phyloP scores from a whole-genome alignment of 139 green algal species.

The Tetradesmus obliquus region DNA sequence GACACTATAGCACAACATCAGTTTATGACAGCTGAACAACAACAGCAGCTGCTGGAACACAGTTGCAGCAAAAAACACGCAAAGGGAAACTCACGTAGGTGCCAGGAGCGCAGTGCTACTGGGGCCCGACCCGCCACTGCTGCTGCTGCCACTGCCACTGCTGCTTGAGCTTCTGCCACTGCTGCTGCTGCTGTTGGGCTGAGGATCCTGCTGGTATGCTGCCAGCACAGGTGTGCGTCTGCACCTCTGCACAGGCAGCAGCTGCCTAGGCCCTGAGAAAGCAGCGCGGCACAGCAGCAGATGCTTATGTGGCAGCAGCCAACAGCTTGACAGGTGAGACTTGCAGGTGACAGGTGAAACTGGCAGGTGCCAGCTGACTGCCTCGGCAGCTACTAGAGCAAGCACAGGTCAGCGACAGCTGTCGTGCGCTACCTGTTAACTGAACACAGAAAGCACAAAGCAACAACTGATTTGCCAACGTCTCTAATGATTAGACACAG shows the following conservation, averaged over 20 bases:
- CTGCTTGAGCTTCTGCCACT: neutral
- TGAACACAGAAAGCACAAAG: too few relatives aligned
- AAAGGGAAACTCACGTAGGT: neutral
- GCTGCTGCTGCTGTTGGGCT: constrained; percentile 3
- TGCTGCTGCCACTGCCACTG: constrained; percentile 5
- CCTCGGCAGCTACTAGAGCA: too few relatives aligned
- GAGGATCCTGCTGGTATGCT: neutral
- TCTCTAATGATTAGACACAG: too few relatives aligned
- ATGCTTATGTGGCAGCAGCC: neutral
- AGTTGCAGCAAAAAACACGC: too few relatives aligned
- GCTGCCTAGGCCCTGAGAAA: neutral
- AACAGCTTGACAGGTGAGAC: neutral
- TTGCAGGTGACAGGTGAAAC: too few relatives aligned
- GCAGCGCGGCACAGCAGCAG: neutral
- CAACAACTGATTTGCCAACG: too few relatives aligned
- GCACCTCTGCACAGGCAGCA: neutral
- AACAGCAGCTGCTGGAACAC: too few relatives aligned
- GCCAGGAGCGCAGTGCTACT: constrained; percentile 13
- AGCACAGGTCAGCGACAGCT: too few relatives aligned
- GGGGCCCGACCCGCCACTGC: neutral
- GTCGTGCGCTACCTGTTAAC: too few relatives aligned
- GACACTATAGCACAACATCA: too few relatives aligned
- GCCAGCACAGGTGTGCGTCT: neutral
- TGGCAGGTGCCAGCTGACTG: too few relatives aligned
- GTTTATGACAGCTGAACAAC: too few relatives aligned